Percentiles rank a stretch among this genome's conserved stretches.
Conservation (phyloP, 2,329 filamentous ascomycete genomes). For the Chrysoporthe deuterocubensis region DNA sequence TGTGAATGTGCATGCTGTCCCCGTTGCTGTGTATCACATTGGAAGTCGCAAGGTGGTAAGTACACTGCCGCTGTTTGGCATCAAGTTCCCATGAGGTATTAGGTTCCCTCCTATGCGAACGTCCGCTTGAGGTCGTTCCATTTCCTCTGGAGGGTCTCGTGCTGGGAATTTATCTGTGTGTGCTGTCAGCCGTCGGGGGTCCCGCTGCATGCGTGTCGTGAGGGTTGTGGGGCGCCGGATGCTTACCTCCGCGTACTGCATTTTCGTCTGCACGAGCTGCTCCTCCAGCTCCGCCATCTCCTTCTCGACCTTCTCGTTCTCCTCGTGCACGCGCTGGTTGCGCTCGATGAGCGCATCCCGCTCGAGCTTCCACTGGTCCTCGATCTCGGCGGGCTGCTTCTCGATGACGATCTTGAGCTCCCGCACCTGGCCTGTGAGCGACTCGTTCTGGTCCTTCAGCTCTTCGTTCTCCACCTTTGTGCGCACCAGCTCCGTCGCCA, state of each 20-base stretch:
- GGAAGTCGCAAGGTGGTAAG: constrained; percentile 2
- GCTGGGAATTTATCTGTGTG: constrained; percentile 67
- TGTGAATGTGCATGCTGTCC: neutral
- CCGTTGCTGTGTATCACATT: neutral
- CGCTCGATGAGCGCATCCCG: constrained; percentile 91
- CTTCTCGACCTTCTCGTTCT: constrained; percentile 87
- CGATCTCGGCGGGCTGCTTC: constrained; percentile 86
- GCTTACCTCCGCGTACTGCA: constrained; percentile 92
- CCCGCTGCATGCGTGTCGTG: neutral
- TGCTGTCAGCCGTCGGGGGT: constrained; percentile 15
- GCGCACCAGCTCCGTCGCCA: constrained; percentile 89
- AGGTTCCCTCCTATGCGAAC: constrained; percentile 38
- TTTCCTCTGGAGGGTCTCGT: constrained; percentile 75
- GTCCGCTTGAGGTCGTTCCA: constrained; percentile 74
- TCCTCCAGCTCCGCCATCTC: constrained; percentile 91
- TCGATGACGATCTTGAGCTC: constrained; percentile 88
- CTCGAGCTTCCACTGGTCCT: constrained; percentile 78
- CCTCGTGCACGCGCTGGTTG: constrained; percentile 91
- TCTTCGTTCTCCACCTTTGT: constrained; percentile 94
- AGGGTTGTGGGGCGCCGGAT: neutral
- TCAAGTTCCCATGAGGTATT: neutral
- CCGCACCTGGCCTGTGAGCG: constrained; percentile 78
- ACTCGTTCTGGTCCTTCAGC: constrained; percentile 87
- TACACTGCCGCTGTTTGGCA: neutral
- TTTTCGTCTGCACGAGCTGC: constrained; percentile 88